Base-by-base conservation (phyloP, 1,284 basidiomycete species). In the Meira nashicola region DNA sequence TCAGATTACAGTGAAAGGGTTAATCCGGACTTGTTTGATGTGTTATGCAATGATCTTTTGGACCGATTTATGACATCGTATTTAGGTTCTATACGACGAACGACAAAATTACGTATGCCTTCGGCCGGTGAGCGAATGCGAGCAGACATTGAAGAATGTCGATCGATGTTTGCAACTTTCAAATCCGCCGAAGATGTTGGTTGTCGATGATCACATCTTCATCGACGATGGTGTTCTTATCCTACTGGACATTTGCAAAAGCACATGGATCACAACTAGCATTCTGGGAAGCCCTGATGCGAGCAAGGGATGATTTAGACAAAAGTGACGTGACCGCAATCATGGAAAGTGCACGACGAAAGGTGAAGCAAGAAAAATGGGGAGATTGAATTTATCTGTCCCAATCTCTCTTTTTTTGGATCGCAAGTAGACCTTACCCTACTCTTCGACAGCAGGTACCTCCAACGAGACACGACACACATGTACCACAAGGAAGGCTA, bases 301-400 rank as follows among this genome's bases (percentile, higher is more conserved):
- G 87, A 76, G 87, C 89, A 7, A 83, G 95, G 51, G 89, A 89
- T 65, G 93, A 98, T 80, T 82, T 97, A 57, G 93, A 97, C 79
- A 85, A 90, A 40, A 85, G 87, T 1, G 85, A 86, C 11, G 89
- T 89, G n/a, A 87, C 81, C 67, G 91, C 95, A 57, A 87, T 95
- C 53, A 95, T 97, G 89, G 94, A 97, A 38, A 90, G 87, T 59
- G 84, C 96, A 62, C 89, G 88, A 78, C 84, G 92, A 54, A 97
- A 94, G 78, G 89, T 92, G 19, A 91, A 76, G 60, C 65, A 66
- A 46, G 76, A 77, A 59, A 65, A 63, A 2, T n/a, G n/a, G n/a
- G n/a, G n/a, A n/a, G n/a, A n/a, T n/a, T n/a, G n/a, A n/a, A n/a
- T n/a, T n/a, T n/a, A n/a, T n/a, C n/a, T n/a, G n/a, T n/a, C n/a